Percentiles rank a stretch among this genome's conserved stretches.
Evolutionary conservation across 306 rosid species (phyloP).

Genomic region (Spatholobus suberectus): DNA sequence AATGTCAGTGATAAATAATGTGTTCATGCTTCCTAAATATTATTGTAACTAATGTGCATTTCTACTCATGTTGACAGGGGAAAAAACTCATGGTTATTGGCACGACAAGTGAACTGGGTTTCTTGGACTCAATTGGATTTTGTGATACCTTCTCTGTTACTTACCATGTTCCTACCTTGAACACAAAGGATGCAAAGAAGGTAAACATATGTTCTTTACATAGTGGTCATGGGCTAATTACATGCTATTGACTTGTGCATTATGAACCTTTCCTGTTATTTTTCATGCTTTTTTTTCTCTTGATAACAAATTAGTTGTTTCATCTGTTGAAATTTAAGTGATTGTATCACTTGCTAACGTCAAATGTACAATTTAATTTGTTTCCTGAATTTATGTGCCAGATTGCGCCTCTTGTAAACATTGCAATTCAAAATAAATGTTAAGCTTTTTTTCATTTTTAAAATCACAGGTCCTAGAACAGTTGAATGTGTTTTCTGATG

Average conservation of each 20-base stretch:
- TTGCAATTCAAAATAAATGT: constrained; percentile 15
- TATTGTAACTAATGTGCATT: constrained; percentile 22
- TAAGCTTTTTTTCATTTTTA: constrained; percentile 29
- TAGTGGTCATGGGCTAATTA: constrained; percentile 2
- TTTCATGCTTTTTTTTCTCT: constrained; percentile 18
- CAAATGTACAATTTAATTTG: constrained; percentile 24
- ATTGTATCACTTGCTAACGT: constrained; percentile 7
- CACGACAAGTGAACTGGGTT: constrained; percentile 88
- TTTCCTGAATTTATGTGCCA: constrained; percentile 6
- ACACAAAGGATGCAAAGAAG: constrained; percentile 75
- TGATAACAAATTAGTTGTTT: constrained; percentile 19
- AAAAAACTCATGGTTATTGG: constrained; percentile 93
- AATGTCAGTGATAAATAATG: neutral
- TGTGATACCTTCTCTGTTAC: constrained; percentile 79
- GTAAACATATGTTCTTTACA: constrained; percentile 51
- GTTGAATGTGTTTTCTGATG: constrained; percentile 80
- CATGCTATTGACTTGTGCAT: constrained; percentile 20
- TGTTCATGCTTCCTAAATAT: constrained; percentile 18
- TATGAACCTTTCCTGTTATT: constrained; percentile 7
- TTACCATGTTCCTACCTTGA: constrained; percentile 80
- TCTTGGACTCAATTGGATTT: constrained; percentile 85
- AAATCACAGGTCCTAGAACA: constrained; percentile 74
- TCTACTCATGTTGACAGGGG: constrained; percentile 63
- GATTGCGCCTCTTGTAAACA: neutral
- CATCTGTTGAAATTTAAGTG: constrained; percentile 33